Conservation (phyloP, 2,329 filamentous ascomycete genomes). For the Clonostachys rhizophaga region DNA sequence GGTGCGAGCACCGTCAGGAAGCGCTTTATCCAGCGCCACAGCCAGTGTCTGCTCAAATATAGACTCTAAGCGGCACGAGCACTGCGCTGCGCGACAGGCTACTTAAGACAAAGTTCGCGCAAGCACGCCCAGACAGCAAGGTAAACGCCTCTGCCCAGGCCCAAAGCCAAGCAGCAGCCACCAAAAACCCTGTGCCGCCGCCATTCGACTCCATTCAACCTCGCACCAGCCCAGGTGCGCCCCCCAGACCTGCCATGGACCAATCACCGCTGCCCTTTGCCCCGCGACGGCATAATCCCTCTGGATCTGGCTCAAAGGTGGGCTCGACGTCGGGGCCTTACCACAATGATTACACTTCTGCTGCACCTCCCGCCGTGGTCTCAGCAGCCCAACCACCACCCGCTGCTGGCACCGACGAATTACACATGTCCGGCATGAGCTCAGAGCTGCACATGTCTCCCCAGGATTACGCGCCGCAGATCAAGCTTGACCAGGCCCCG, state of each 20-base stretch:
- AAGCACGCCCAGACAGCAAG: too few species aligned
- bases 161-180: too few species aligned
- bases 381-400: slow-evolving; percentile 1
- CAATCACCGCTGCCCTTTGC: slow-evolving; percentile 32
- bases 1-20: too few species aligned
- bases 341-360: slow-evolving; percentile 7
- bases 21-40: too few species aligned
- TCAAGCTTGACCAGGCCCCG: slow-evolving; percentile 43
- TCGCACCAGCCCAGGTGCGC: too few species aligned
- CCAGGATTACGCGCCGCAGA: slow-evolving; percentile 45
- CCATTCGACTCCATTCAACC: too few species aligned
- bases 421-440: slow-evolving; percentile 46
- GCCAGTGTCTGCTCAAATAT: too few species aligned
- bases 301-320: not conserved
- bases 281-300: slow-evolving; percentile 16
- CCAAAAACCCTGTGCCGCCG: too few species aligned
- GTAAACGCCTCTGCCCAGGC: too few species aligned
- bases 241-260: slow-evolving; percentile 20
- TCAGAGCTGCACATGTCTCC: slow-evolving; percentile 27
- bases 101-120: too few species aligned
- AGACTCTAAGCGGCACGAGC: too few species aligned
- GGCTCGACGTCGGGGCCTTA: slow-evolving; percentile 7
- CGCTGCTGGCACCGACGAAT: slow-evolving; percentile 38
- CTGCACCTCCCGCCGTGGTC: slow-evolving; percentile 8
- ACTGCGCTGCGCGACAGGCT: too few species aligned